phyloP scores from a whole-genome alignment of 306 rosid species.

The Acacia acuminata region DNA sequence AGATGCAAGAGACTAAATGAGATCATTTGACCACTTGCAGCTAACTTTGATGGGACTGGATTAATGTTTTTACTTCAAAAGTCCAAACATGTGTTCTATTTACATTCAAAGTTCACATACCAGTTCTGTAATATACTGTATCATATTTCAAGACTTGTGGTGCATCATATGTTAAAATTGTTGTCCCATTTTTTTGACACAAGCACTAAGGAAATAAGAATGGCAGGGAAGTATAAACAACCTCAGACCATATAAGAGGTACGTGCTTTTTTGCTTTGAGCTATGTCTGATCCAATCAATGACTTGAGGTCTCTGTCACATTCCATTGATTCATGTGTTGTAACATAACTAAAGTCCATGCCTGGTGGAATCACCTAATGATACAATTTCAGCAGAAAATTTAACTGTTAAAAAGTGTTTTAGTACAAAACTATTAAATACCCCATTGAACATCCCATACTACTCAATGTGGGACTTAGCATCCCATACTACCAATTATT shows the following conservation, averaged over 20 bases:
- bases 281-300: constrained; percentile 59
- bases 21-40: not conserved
- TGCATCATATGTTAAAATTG: not conserved
- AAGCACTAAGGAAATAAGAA: not conserved
- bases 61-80: not conserved
- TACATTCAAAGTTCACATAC: not conserved
- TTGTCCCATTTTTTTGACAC: not conserved
- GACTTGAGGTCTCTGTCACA: constrained; percentile 78
- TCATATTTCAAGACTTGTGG: not conserved
- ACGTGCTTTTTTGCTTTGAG: constrained; percentile 61
- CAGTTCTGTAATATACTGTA: not conserved
- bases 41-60: not conserved
- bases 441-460: no score
- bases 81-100: not conserved
- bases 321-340: constrained; percentile 53
- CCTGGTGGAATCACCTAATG: constrained; percentile 78
- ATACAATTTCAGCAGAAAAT: constrained; percentile 1
- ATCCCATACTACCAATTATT: no score
- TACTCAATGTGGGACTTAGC: no score
- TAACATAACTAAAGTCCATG: constrained; percentile 84
- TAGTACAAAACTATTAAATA: not conserved
- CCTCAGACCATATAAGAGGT: constrained; percentile 89
- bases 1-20: not conserved
- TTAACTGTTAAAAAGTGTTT: not conserved
- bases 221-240: constrained; percentile 33